Conservation (phyloP, 306 rosid genomes). For the Vigna hirtella region DNA sequence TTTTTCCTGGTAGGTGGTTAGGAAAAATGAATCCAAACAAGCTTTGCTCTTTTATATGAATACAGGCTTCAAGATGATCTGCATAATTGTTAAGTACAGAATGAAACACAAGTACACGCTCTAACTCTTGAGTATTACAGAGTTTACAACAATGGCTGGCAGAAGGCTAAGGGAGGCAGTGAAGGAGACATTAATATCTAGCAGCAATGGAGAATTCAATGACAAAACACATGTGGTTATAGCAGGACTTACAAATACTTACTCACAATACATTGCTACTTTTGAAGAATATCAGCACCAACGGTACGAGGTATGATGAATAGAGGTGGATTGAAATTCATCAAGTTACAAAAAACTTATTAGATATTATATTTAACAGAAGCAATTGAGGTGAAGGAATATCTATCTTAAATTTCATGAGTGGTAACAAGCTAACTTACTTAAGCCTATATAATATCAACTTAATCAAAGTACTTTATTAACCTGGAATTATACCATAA, state of each 20-base stretch:
- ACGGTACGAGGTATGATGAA: slow-evolving; percentile 70
- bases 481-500: not conserved
- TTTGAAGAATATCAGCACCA: slow-evolving; percentile 80
- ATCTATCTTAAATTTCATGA: not conserved
- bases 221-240: slow-evolving; percentile 63
- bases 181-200: slow-evolving; percentile 65
- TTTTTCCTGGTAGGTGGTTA: not conserved
- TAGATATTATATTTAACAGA: slow-evolving; percentile 2
- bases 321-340: not conserved
- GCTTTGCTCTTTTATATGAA: not conserved
- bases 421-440: not conserved
- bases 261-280: slow-evolving; percentile 82
- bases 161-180: slow-evolving; percentile 78
- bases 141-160: slow-evolving; percentile 91
- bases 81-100: not conserved
- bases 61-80: not conserved
- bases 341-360: slow-evolving; percentile 9
- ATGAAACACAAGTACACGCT: not conserved
- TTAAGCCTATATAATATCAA: not conserved
- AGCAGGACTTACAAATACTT: slow-evolving; percentile 88
- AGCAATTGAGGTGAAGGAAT: slow-evolving; percentile 9
- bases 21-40: not conserved
- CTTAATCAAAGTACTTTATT: not conserved
- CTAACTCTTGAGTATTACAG: slow-evolving; percentile 53
- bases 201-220: slow-evolving; percentile 63